Evolutionary conservation across 1,284 basidiomycete genomes (phyloP), one percentile per base, ranked within the genome.

Genomic region (Irpex sp.): DNA sequence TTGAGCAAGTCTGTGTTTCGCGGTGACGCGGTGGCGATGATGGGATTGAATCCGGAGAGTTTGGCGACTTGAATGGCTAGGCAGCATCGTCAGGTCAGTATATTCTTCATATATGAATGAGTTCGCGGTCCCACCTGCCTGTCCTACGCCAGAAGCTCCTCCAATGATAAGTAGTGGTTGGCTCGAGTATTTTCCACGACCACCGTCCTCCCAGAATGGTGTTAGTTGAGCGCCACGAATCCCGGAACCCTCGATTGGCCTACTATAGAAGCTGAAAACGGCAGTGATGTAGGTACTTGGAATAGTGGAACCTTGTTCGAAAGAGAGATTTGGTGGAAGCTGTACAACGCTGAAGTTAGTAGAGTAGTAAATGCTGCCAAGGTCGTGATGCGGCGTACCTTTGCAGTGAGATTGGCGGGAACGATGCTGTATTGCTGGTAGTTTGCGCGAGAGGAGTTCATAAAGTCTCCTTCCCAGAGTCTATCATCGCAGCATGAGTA

Each of bases 21-120:
- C 15, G 76, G 74, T 5, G 87, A 90, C 1, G 89, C 84, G 2
- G 87, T 89, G 6, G 87, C 80, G 66, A 91, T 86, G 71, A 91
- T 88, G 0, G 85, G 86, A 3, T 82, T 84, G 81, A 89, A 89
- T 0, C 88, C 89, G 0, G 87, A 85, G 42, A 87, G 74, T 73
- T 82, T 86, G 4, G 87, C 88, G 13, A 92, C 76, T 76, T 92
- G 90, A 64, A 92, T 84, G 1, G 79, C 89, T 89, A n/a, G n/a
- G n/a, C n/a, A n/a, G n/a, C n/a, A n/a, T n/a, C n/a, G n/a, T n/a
- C n/a, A n/a, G n/a, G n/a, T n/a, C n/a, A n/a, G n/a, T n/a, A n/a
- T n/a, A n/a, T n/a, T n/a, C n/a, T n/a, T n/a, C n/a, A 27, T 27
- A 27, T 27, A 4, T 27, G 27, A 27, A 27, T 27, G n/a, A n/a